A percentile compares a stretch with the other conserved stretches of the same genome.
Evolutionary conservation across 257 asterid species (phyloP).

Genomic region (Mitragyna speciosa): DNA sequence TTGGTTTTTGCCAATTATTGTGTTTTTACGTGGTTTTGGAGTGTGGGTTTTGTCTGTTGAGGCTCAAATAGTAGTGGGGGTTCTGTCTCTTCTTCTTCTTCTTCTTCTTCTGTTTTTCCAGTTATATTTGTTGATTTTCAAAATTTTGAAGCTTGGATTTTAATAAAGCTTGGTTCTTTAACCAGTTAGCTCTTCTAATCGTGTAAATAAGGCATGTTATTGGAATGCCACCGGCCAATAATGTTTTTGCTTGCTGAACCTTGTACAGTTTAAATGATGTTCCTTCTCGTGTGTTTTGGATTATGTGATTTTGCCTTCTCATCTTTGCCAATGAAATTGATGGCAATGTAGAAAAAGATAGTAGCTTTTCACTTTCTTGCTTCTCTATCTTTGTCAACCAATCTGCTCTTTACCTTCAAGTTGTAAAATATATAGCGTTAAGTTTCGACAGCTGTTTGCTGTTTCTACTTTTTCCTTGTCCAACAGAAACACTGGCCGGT

Average conservation of each 20-base stretch:
- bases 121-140: constrained; percentile 7
- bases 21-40: constrained; percentile 4
- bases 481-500: not conserved
- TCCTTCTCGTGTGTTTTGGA: too few species aligned
- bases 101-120: not conserved
- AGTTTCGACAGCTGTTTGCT: not conserved
- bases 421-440: not conserved
- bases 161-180: constrained; percentile 19
- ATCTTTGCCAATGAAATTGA: not conserved
- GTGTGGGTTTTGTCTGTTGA: constrained; percentile 20
- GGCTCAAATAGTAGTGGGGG: constrained; percentile 8
- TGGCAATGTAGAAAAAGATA: not conserved
- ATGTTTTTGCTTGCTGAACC: not conserved
- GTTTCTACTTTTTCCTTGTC: not conserved
- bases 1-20: not conserved
- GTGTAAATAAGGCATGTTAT: not conserved
- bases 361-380: not conserved
- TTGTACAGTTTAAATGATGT: not conserved
- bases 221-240: not conserved
- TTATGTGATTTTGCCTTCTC: not conserved
- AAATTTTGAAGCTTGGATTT: constrained; percentile 3
- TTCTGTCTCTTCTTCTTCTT: not conserved
- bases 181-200: not conserved
- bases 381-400: not conserved
- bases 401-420: not conserved